Evolutionary conservation across 345 rosid genomes (phyloP).

Genomic region (Arabidopsis suecica): DNA sequence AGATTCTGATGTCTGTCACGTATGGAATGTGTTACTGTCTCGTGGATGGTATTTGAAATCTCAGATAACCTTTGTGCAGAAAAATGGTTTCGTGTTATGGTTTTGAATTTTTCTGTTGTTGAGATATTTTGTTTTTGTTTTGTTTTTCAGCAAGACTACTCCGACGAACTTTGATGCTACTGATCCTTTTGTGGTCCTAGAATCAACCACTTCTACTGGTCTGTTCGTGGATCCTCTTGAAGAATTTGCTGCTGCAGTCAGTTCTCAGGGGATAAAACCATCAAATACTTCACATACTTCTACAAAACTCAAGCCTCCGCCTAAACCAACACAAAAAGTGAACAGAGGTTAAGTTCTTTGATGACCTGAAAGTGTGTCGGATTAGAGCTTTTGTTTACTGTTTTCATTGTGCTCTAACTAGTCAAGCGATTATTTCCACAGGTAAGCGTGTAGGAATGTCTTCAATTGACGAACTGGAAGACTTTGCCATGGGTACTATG

Average conservation of each 20-base stretch:
- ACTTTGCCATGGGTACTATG: constrained; percentile 65
- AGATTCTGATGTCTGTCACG: neutral
- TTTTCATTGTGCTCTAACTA: constrained; percentile 27
- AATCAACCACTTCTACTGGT: constrained; percentile 56
- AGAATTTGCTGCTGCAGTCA: constrained; percentile 54
- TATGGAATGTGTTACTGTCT: constrained; percentile 8
- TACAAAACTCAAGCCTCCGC: constrained; percentile 64
- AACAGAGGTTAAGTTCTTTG: constrained; percentile 56
- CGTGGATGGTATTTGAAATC: neutral
- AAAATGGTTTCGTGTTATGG: constrained; percentile 1
- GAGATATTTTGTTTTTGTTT: constrained; percentile 2
- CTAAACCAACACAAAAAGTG: constrained; percentile 67
- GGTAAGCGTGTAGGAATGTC: constrained; percentile 58
- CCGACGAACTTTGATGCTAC: constrained; percentile 48
- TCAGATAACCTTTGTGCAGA: neutral
- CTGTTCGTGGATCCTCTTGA: constrained; percentile 60
- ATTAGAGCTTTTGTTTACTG: constrained; percentile 10
- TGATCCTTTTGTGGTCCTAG: constrained; percentile 75
- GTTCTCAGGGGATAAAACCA: constrained; percentile 47
- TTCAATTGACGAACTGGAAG: constrained; percentile 76
- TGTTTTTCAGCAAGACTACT: constrained; percentile 43
- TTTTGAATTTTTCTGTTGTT: constrained; percentile 14
- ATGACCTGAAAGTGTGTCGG: constrained; percentile 20
- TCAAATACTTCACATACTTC: constrained; percentile 45
- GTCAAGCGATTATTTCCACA: constrained; percentile 46